These are phyloP conservation scores for Fusarium denticulatum DNA, from an alignment of 2,329 filamentous ascomycete species.

Conservation along the genomic window DNA sequence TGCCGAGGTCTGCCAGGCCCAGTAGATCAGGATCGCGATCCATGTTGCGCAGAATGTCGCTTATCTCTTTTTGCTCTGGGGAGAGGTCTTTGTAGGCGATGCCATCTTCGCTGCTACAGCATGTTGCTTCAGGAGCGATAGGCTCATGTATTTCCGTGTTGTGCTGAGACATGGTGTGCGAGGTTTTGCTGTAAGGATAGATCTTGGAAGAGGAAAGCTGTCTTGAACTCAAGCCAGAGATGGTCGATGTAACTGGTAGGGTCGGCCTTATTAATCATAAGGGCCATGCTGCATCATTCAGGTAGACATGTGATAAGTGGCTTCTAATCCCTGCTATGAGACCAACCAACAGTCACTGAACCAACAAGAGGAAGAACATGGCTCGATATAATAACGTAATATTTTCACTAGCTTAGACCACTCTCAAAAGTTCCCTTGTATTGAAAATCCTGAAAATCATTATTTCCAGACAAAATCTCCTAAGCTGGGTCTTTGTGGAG, in stretches of 20 bases:
- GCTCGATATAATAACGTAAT: not conserved
- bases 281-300: not conserved
- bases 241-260: no score
- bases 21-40: not conserved
- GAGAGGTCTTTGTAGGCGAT: slow-evolving; percentile 5
- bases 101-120: not conserved
- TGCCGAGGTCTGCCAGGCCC: not conserved
- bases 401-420: rapidly evolving
- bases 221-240: rapidly evolving
- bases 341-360: not conserved
- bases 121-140: not conserved
- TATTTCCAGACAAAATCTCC: no score
- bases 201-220: rapidly evolving
- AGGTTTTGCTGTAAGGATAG: rapidly evolving
- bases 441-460: not conserved
- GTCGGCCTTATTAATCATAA: not conserved
- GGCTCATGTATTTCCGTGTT: not conserved
- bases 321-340: not conserved
- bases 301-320: not conserved
- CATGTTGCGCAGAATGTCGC: not conserved
- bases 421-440: not conserved
- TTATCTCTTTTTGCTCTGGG: not conserved
- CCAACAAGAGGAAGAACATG: rapidly evolving
- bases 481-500: no score
- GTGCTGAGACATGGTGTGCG: not conserved